Evolutionary conservation across 163 green algal genomes (phyloP).

Genomic region (Volvox carteri): DNA sequence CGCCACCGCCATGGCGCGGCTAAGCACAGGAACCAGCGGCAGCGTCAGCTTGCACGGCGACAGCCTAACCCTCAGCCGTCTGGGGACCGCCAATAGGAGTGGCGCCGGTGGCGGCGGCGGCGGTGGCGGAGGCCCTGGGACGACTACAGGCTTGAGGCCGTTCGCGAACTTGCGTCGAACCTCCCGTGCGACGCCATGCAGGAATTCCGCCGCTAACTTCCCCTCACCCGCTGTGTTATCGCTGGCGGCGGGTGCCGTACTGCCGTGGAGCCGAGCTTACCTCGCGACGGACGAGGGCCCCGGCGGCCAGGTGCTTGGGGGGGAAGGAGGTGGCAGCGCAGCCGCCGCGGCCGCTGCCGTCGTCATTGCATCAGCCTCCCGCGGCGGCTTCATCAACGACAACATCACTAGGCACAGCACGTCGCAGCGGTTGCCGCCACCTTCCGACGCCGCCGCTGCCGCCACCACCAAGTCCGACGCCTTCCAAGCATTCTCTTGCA

Average conservation of each 20-base stretch:
- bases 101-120: not conserved
- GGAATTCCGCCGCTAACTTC: not conserved
- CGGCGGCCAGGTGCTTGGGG: not conserved
- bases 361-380: not conserved
- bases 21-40: not conserved
- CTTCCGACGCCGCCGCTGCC: not conserved
- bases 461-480: not conserved
- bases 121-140: not conserved
- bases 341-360: not conserved
- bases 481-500: not conserved
- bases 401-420: not conserved
- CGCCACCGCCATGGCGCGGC: not conserved
- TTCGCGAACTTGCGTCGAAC: not conserved
- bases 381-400: not conserved
- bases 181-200: not conserved
- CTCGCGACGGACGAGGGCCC: not conserved
- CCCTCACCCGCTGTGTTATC: not conserved
- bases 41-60: not conserved
- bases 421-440: not conserved
- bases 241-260: no score
- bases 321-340: not conserved
- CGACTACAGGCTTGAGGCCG: not conserved
- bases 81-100: not conserved
- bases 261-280: no score
- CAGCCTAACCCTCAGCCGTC: not conserved